Conservation (phyloP, 1,284 basidiomycete species). For the Psilocybe mexicana region DNA sequence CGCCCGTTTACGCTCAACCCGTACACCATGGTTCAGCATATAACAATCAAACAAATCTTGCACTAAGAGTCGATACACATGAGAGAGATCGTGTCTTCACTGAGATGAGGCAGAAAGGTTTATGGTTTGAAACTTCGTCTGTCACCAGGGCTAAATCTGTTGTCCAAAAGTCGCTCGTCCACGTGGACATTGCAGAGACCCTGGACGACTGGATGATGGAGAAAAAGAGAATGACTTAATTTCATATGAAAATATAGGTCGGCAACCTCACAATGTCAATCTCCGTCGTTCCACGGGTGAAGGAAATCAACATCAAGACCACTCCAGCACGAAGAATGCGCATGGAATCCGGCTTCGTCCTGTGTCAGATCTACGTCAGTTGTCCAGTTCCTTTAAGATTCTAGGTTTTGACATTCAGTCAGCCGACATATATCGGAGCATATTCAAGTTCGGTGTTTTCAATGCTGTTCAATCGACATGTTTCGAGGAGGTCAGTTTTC, state of each 20-base stretch:
- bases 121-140: neutral
- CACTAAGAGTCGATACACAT: neutral
- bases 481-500: slow-evolving; percentile 63
- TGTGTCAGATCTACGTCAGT: slow-evolving; percentile 70
- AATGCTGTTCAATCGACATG: slow-evolving; percentile 88
- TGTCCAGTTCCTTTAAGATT: slow-evolving; percentile 1
- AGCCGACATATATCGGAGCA: slow-evolving; percentile 80
- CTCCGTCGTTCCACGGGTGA: neutral
- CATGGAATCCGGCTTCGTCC: slow-evolving; percentile 56
- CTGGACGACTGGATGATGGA: neutral
- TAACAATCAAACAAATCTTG: neutral
- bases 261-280: neutral
- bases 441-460: slow-evolving; percentile 89
- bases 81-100: neutral
- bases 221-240: neutral
- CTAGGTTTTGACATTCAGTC: slow-evolving; percentile 6
- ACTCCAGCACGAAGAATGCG: slow-evolving; percentile 33
- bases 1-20: neutral
- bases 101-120: neutral
- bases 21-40: neutral
- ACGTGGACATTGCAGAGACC: neutral
- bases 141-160: neutral
- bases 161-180: neutral
- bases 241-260: neutral
- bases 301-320: neutral